Conservation (phyloP, 257 asterid species). For the Forsythia suspensa region DNA sequence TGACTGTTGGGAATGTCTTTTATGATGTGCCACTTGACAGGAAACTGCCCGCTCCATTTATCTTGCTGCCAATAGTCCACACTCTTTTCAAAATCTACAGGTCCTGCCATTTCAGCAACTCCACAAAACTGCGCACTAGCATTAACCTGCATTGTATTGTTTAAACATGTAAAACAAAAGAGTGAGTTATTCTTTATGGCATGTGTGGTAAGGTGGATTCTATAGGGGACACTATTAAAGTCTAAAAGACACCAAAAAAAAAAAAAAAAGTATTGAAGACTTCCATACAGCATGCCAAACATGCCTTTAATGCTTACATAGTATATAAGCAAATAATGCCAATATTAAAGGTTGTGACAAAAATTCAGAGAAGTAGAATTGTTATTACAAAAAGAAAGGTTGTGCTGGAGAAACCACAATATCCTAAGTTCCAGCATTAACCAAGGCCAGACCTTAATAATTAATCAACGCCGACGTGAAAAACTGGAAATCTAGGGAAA, state of each 20-base stretch:
- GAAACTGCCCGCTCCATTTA: slow-evolving; percentile 99
- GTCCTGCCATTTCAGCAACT: slow-evolving; percentile 97
- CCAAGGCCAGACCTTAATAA: not conserved
- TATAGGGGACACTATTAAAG: not conserved
- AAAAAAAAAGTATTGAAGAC: not conserved
- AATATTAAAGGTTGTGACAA: not conserved
- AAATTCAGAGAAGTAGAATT: not conserved
- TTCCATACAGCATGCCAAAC: not conserved
- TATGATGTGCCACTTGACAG: slow-evolving; percentile 89
- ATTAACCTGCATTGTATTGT: slow-evolving; percentile 60
- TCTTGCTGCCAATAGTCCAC: slow-evolving; percentile 99
- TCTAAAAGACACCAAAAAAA: not conserved
- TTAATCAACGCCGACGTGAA: not conserved
- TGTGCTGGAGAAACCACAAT: not conserved
- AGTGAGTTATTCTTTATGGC: not conserved
- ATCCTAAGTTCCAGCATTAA: not conserved
- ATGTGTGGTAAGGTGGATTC: not conserved
- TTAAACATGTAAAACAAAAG: not conserved
- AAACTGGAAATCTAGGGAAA: not conserved
- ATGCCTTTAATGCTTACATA: not conserved
- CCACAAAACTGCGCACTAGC: slow-evolving; percentile 99
- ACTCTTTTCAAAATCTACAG: slow-evolving; percentile 84
- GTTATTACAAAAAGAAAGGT: not conserved
- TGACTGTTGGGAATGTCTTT: slow-evolving; percentile 96
- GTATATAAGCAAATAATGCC: not conserved